Evolutionary conservation across 2,329 filamentous ascomycete species (phyloP), one percentile per base, ranked within the genome.

Genomic region (Scortechinia acanthostroma): DNA sequence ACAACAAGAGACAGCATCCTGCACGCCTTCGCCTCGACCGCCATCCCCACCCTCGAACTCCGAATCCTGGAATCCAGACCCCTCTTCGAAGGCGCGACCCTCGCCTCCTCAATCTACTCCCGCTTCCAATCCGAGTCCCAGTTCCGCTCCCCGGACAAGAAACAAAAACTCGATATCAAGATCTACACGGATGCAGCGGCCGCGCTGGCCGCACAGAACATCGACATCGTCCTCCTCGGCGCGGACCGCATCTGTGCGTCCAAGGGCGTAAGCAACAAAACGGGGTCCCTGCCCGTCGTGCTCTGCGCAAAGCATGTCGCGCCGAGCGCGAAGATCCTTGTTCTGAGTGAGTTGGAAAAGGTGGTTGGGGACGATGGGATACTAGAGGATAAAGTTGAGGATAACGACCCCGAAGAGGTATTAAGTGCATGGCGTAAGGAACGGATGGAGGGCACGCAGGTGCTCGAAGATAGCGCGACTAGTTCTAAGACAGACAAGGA

Each of bases 181-280:
- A 52, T 84, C 2, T 76, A 71, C 50, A 74, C 81, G 0, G 80
- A 86, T 54, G 76, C 77, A n/a, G 71, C 74, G 2, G 69, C 74
- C 3, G 77, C 74, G 1, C 56, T 76, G 6, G 76, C 78, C 1
- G 67, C 73, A 3, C 53, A 57, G 16, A 63, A 58, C n/a, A 64
- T 76, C 3, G 71, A 86, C 51, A 44, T 83, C 1, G 61, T 87
- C 2, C 59, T 88, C 3, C 62, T 88, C 1, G 82, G 82, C 1
- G 80, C 81, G 2, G 83, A 87, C 54, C 64, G 76, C 3, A 79
- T 88, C 45, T 73, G 74, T 13, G 56, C 62, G 1, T 56, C 62
- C 1, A 82, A 80, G 2, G 72, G 76, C 22, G 74, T 86, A 16
- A 79, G 73, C 57, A 87, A 86, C 60, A 87, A 86, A 58, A 79